Base-by-base conservation (phyloP, 1,139 yeast species). In the Kodamaea derodonti region DNA sequence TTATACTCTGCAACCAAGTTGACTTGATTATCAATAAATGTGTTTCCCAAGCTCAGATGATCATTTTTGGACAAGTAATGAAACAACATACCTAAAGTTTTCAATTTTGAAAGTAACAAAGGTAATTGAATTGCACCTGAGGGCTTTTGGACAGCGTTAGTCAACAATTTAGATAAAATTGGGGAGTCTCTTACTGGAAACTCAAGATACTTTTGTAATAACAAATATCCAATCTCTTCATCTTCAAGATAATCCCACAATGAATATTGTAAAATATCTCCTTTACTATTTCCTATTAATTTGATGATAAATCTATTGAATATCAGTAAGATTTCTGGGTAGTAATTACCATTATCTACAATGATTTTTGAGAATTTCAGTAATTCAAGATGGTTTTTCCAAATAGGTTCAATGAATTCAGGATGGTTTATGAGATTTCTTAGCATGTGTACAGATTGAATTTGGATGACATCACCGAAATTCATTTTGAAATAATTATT, bases 361-460 rank as follows among this genome's bases (percentile, higher is more conserved):
- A 65, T 47, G 4, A 59, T 49, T 36, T 64, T 62, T 11, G 60
- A 46, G 27, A 51, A 50, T n/a, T 37, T 42, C 10, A 28, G 22
- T 11, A 65, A 34, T 14, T 44, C 20, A 5, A 30, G 41, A 23
- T 33, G 25, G 15, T 43, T 45, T 10, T 30, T 34, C 9, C 41
- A 13, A 14, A 44, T 39, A 7, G 38, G 28, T 3, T 56, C 52
- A 14, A 54, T 24, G 24, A 51, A 45, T n/a, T 9, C 18, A 3
- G 20, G 31, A 24, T 22, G 16, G 14, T 27, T 33, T 40, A 65
- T 37, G 20, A 61, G 36, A 40, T 69, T 65, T 29, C 51, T 60
- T 36, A 68, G 47, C 39, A 64, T 43, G 45, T 68, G 74, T 29
- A 63, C 48, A 2, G 64, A 55, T 45, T 69, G 75, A 30, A 54